These are phyloP conservation scores for Phragmites australis DNA, from an alignment of 176 grass and related monocot genomes.

Conservation along the genomic window DNA sequence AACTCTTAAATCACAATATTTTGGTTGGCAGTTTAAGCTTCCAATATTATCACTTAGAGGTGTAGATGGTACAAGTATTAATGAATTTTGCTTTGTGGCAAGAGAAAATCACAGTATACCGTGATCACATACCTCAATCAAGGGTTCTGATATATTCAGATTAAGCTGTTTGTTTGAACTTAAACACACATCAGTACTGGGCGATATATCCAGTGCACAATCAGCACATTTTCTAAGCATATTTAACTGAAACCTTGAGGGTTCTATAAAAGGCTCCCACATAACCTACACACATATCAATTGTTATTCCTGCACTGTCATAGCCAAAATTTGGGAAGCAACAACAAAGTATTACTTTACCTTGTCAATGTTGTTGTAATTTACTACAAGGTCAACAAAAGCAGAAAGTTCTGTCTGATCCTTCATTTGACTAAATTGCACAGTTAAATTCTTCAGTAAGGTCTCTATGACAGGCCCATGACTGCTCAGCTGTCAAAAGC, in stretches of 20 bases:
- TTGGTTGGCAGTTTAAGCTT: constrained; percentile 9
- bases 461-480: constrained; percentile 93
- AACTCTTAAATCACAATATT: constrained; percentile 16
- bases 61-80: neutral
- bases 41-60: constrained; percentile 8
- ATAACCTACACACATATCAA: constrained; percentile 66
- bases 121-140: constrained; percentile 75
- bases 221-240: constrained; percentile 61
- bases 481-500: constrained; percentile 72
- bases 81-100: neutral
- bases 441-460: constrained; percentile 72
- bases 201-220: constrained; percentile 55
- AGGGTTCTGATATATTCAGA: constrained; percentile 93
- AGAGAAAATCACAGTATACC: constrained; percentile 14
- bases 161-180: constrained; percentile 84
- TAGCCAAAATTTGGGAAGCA: constrained; percentile 23
- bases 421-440: constrained; percentile 56
- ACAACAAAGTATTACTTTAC: constrained; percentile 49
- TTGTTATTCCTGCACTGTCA: constrained; percentile 39
- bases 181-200: constrained; percentile 66
- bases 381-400: constrained; percentile 82
- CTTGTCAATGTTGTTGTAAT: constrained; percentile 99
- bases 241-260: constrained; percentile 79
- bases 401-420: constrained; percentile 63
- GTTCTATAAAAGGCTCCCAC: constrained; percentile 99